Evolutionary conservation across 768 basidiomycete species (phyloP).

Genomic region (Daedalea quercina): DNA sequence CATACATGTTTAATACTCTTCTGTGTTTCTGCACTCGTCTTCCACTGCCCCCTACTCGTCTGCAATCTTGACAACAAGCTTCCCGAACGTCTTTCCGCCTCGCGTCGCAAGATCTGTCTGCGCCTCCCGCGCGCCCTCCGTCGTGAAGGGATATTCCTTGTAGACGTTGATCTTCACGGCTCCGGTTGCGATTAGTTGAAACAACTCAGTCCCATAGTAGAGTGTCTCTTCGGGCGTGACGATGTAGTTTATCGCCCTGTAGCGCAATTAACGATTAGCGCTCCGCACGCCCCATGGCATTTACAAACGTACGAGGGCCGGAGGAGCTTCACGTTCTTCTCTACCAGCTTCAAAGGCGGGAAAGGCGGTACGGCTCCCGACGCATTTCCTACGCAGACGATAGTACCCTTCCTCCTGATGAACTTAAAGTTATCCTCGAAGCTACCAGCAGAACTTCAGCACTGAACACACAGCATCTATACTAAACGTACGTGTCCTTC

Average conservation of each 20-base stretch:
- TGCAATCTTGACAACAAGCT: conserved; percentile 68
- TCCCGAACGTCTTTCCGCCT: conserved; percentile 72
- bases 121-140: conserved; percentile 66
- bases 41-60: conserved; percentile 11
- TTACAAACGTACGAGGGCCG: conserved; percentile 49
- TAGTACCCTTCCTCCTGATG: conserved; percentile 74
- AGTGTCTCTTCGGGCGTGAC: conserved; percentile 63
- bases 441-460: conserved; percentile 26
- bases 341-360: conserved; percentile 58
- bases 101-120: conserved; percentile 62
- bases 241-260: conserved; percentile 62
- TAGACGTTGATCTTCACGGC: conserved; percentile 58
- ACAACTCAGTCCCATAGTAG: conserved; percentile 60
- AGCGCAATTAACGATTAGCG: not conserved
- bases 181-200: conserved; percentile 48
- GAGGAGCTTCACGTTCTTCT: conserved; percentile 74
- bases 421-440: conserved; percentile 79
- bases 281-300: conserved; percentile 1
- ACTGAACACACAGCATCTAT: not conserved
- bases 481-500: conserved; percentile 72
- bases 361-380: conserved; percentile 77
- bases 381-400: conserved; percentile 86
- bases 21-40: no score
- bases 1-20: no score
- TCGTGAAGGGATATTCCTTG: conserved; percentile 76